Base-by-base conservation (phyloP, 139 green algal genomes). In the Ettlia oleoabundans region DNA sequence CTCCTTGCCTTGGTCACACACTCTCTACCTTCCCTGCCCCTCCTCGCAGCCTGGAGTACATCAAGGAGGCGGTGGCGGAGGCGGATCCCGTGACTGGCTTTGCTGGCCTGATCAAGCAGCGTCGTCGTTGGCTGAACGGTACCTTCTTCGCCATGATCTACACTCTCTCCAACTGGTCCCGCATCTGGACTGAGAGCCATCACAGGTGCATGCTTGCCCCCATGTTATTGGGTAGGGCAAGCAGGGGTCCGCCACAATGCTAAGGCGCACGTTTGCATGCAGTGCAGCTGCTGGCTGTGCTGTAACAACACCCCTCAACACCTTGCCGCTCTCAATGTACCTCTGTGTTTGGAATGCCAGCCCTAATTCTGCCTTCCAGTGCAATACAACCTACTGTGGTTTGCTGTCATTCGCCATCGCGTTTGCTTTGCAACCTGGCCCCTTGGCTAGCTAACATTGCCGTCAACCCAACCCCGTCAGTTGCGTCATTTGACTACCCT, bases 101-200 rank as follows among this genome's bases (percentile, higher is more conserved):
- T 10, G 76, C 77, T 21, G 74, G 80, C 38, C 72, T 88, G 33
- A 86, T 88, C 70, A 88, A 88, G 80, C 84, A 88, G 72, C 78
- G 84, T 53, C 80, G 84, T 28, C 84, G 84, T 43, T 88, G 84
- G 84, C 66, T 88, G 3, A 88, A 88, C 79, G 84, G 84, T 47
- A 88, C 84, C 63, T 88, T 88, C 74, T 88, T 88, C 15, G 84
- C 84, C 33, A 84, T 84, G 72, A 72, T 88, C 41, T 88, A 88
- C 82, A 80, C 84, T 22, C 73, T 88, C 51, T 76, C 78, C 58
- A 88, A 88, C 78, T 85, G 74, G 61, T 37, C 30, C 35, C 80
- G 84, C 72, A 88, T 88, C 55, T 88, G 84, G 84, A 82, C 80
- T 4, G 80, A 88, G 71, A 81, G 62, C 65, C 71, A 83, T 32